Evolutionary conservation across 768 basidiomycete genomes (phyloP).

Genomic region (Dacryopinax primogenitus): DNA sequence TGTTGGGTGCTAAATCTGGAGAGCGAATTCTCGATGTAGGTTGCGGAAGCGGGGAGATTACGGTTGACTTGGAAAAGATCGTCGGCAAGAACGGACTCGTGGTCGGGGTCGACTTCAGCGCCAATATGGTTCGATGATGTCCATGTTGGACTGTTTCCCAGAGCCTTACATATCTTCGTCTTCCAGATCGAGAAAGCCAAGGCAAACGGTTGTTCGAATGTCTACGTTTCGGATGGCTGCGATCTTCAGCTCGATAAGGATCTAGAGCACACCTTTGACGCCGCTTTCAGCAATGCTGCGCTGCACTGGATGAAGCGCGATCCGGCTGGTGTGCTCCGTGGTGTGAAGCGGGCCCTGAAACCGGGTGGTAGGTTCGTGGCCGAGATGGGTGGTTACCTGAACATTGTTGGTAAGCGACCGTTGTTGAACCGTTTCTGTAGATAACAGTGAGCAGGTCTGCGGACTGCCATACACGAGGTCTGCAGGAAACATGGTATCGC

Average conservation of each 20-base stretch:
- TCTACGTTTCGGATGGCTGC: conserved; percentile 37
- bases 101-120: conserved; percentile 56
- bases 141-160: neutral
- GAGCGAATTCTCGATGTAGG: conserved; percentile 66
- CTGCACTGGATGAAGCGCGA: conserved; percentile 77
- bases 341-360: conserved; percentile 49
- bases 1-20: conserved; percentile 51
- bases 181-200: conserved; percentile 43
- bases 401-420: conserved; percentile 43
- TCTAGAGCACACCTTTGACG: conserved; percentile 41
- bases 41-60: conserved; percentile 74
- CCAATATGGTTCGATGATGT: conserved; percentile 49
- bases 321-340: conserved; percentile 50
- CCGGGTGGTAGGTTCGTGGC: conserved; percentile 57
- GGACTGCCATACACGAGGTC: conserved; percentile 43
- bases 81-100: conserved; percentile 43
- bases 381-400: conserved; percentile 69
- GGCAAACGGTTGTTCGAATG: conserved; percentile 34
- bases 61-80: conserved; percentile 39
- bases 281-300: conserved; percentile 66
- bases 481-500: conserved; percentile 43
- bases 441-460: conserved; percentile 37
- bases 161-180: neutral
- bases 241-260: conserved; percentile 26
- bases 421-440: neutral